These are phyloP conservation scores for Lycium ferocissimum DNA, from an alignment of 257 asterid genomes.

Conservation along the genomic window DNA sequence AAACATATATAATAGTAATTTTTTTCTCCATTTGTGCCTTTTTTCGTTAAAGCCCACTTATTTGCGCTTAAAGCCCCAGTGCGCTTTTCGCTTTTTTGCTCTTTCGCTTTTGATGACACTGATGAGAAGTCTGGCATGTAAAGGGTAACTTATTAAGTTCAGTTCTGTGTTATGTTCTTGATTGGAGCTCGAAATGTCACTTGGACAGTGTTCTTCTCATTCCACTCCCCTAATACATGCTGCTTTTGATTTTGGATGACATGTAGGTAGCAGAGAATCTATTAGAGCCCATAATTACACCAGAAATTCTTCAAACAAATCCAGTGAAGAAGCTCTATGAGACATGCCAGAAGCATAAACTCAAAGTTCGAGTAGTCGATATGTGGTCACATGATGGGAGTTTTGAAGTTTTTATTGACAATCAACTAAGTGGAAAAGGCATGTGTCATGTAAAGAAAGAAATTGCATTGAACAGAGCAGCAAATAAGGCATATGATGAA, in stretches of 20 bases:
- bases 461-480: constrained; percentile 71
- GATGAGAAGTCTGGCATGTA: neutral
- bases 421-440: constrained; percentile 69
- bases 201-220: neutral
- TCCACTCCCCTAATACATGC: neutral
- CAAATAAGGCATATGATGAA: constrained; percentile 69
- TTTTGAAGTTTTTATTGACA: constrained; percentile 60
- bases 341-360: constrained; percentile 77
- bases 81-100: no score
- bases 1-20: no score
- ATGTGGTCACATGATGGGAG: constrained; percentile 60
- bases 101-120: no score
- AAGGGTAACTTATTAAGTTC: neutral
- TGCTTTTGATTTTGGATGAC: neutral
- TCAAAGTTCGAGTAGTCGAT: constrained; percentile 65
- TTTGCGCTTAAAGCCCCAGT: no score
- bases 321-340: constrained; percentile 79
- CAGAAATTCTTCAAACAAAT: constrained; percentile 66
- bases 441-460: constrained; percentile 73
- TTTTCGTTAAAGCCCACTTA: no score
- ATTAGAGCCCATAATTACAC: constrained; percentile 75
- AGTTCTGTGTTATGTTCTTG: neutral
- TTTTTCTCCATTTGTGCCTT: no score
- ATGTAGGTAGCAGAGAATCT: constrained; percentile 63
- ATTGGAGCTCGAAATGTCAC: neutral